These are phyloP conservation scores for Penicillium sumatraense DNA, from an alignment of 2,329 filamentous ascomycete genomes.

Conservation along the genomic window DNA sequence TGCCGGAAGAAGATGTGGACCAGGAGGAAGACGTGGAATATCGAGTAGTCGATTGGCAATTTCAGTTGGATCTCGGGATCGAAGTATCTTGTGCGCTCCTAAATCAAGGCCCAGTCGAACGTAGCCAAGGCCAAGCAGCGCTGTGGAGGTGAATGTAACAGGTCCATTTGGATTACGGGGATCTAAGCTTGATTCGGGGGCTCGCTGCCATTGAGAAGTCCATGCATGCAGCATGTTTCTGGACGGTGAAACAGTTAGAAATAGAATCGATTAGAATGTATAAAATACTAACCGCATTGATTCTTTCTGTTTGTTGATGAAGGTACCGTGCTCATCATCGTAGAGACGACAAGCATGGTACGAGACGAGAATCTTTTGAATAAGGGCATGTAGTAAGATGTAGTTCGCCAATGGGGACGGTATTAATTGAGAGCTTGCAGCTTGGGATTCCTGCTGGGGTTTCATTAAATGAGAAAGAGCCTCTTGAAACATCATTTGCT, in stretches of 20 bases:
- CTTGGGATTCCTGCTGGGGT: not conserved
- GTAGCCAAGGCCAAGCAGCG: slow-evolving; percentile 60
- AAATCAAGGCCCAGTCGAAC: slow-evolving; percentile 52
- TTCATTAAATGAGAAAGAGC: slow-evolving; percentile 21
- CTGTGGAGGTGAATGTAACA: slow-evolving; percentile 67
- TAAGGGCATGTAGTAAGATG: slow-evolving; percentile 69
- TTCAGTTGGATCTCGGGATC: slow-evolving; percentile 63
- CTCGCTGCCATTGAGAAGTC: slow-evolving; percentile 46
- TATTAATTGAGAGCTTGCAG: slow-evolving; percentile 7
- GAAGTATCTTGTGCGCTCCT: slow-evolving; percentile 54
- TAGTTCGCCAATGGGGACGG: slow-evolving; percentile 63
- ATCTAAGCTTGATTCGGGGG: slow-evolving; percentile 45
- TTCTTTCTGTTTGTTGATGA: slow-evolving; percentile 11
- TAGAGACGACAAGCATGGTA: slow-evolving; percentile 42
- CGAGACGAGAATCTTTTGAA: slow-evolving; percentile 71
- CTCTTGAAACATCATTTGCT: slow-evolving; percentile 28
- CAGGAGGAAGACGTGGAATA: slow-evolving; percentile 57
- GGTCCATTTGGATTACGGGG: slow-evolving; percentile 55
- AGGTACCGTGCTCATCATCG: not conserved
- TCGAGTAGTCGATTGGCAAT: slow-evolving; percentile 40
- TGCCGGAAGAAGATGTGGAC: slow-evolving; percentile 62
- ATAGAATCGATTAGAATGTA: too few species aligned
- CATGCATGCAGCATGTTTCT: slow-evolving; percentile 47
- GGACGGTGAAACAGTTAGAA: slow-evolving; percentile 3
- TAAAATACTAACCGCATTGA: slow-evolving; percentile 31